Base-by-base conservation (phyloP, 768 basidiomycete species). In the Suillus decipiens region DNA sequence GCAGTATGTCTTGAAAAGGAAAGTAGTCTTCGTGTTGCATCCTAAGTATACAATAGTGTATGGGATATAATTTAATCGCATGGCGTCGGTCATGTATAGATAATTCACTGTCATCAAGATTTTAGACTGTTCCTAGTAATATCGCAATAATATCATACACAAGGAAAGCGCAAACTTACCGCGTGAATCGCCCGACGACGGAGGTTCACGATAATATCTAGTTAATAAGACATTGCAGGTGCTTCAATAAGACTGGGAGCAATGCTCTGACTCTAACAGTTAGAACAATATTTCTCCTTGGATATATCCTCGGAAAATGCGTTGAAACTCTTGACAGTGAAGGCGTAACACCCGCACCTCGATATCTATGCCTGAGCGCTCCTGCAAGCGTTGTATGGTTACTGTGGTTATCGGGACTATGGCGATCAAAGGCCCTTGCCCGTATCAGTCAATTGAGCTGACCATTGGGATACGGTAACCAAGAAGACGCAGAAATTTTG, bases 401-500 rank as follows among this genome's bases (percentile, higher is more conserved):
- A n/a, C 50, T 19, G 17, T 33, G 51, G 19, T 53, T 53, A 31
- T 53, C 19, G 51, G 31, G 51, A 34, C 51, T n/a, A 53, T 53
- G 33, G 10, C 51, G n/a, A 53, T 53, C 15, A 34, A 34, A 34
- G 5, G 31, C 5, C 31, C 31, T 9, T 31, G 31, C 6, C 33
- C 33, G 50, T 31, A 51, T 34, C 51, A 3, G 51, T 34, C 11
- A 34, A 33, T 53, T 34, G 33, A 53, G 19, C 51, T 53, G 33
- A 53, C 51, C 19, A 34, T 34, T 11, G 19, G 17, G 33, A 31
- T 19, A 53, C 19, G 51, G 33, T 34, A 53, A 53, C 51, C 51
- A 53, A 33, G 51, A 53, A 53, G 28, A 31, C 33, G 33, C 51
- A 19, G 31, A 53, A 53, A n/a, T 53, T 53, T 53, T 34, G 51